Base-by-base conservation (phyloP, 2,329 filamentous ascomycete species). In the Xylaria sp. region DNA sequence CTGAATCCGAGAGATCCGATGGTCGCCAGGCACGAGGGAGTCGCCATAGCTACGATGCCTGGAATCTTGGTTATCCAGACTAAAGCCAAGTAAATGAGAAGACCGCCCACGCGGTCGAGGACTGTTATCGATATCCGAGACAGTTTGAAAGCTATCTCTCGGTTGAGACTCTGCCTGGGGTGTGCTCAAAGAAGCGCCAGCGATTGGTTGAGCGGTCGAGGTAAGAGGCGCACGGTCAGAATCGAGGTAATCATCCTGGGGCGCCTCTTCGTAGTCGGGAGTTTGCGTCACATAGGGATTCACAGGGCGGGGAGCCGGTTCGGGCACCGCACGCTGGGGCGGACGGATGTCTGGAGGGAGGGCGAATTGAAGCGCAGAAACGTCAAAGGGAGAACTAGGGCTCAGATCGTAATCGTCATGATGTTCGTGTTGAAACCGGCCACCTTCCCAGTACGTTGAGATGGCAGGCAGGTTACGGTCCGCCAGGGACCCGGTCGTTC, bases 171-270 rank as follows among this genome's bases (percentile, higher is more conserved):
- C 81, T 4, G 73, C 69, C 17, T 74, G 74, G 5, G 76, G 76
- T 17, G 81, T 77, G 46, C 51, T 19, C 42, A 74, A 73, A 37
- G 85, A 73, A 14, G 82, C 77, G 17, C 84, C 81, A 5, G 83
- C 79, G 21, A 86, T 88, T 5, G 86, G 83, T 68, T 85, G 82
- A 25, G 82, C 82, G 43, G 80, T 75, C n/a, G 80, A 78, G 14
- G 84, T 85, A 53, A 89, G 78, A 25, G 87, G 87, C 14, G 84
- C 79, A 42, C 79, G 79, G 71, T 89, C 87, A 6, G 86, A 87
- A 64, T 88, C 84, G 47, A 80, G 77, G 57, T 78, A 81, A 56
- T 79, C 77, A 38, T 75, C 73, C 33, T 77, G 72, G 31, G 76
- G 65, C 8, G 74, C 71, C 53, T 79, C 78, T 57, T 80, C 77